These are phyloP conservation scores for Cystobasidium sp. DNA, from an alignment of 1,284 basidiomycete species.

Conservation along the genomic window DNA sequence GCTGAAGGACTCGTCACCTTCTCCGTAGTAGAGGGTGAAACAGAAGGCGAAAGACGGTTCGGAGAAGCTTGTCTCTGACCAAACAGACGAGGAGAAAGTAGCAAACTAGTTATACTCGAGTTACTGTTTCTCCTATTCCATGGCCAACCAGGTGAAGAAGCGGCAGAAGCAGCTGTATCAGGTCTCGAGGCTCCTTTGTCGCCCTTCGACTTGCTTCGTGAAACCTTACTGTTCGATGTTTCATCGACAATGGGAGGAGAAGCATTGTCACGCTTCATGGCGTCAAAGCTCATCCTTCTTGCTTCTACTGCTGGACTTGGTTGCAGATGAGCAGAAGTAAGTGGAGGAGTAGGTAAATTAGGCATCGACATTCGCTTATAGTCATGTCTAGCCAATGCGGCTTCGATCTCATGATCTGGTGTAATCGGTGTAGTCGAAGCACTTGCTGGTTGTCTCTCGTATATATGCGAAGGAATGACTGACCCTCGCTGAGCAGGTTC, in stretches of 20 bases:
- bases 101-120: slow-evolving; percentile 1
- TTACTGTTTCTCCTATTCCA: slow-evolving; percentile 17
- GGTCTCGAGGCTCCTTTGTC: not conserved
- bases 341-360: slow-evolving; percentile 13
- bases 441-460: not conserved
- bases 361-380: slow-evolving; percentile 12
- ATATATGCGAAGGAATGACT: not conserved
- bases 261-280: too few relatives aligned
- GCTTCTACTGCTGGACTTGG: not conserved
- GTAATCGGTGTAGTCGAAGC: not conserved
- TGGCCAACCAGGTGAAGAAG: slow-evolving; percentile 15
- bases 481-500: too few relatives aligned
- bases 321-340: not conserved
- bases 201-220: not conserved
- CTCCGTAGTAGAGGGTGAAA: not conserved
- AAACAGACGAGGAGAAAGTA: not conserved
- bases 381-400: not conserved
- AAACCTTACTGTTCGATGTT: not conserved
- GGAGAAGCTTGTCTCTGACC: not conserved
- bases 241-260: not conserved
- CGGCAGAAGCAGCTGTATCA: not conserved
- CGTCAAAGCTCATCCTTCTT: not conserved
- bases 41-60: not conserved
- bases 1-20: not conserved
- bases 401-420: slow-evolving; percentile 21